Evolutionary conservation across 257 asterid species (phyloP).

Genomic region (Solanum dulcamara): DNA sequence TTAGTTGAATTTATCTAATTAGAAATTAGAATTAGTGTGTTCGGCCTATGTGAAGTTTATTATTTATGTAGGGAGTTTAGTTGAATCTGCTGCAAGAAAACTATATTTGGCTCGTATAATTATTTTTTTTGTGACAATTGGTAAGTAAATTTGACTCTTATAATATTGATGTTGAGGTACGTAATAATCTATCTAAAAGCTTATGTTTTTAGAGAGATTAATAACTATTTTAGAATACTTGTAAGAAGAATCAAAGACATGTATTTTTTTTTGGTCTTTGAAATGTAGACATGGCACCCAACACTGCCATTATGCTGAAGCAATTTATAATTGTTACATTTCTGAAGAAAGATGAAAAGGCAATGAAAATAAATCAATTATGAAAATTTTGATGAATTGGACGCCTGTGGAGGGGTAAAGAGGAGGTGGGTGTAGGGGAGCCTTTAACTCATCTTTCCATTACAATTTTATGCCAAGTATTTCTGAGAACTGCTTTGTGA

Average conservation of each 20-base stretch:
- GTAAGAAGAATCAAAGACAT: background rate
- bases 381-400: background rate
- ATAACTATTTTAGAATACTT: background rate
- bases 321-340: background rate
- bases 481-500: background rate
- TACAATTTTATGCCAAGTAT: background rate
- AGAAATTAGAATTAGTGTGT: background rate
- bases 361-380: background rate
- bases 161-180: no score
- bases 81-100: no score
- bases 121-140: no score
- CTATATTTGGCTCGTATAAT: no score
- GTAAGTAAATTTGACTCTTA: no score
- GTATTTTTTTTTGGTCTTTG: background rate
- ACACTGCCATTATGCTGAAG: background rate
- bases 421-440: background rate
- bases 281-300: background rate
- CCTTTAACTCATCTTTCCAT: background rate
- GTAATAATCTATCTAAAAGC: background rate
- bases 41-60: background rate
- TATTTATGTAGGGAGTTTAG: no score
- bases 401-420: background rate
- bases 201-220: background rate
- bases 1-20: background rate
- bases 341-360: background rate